Evolutionary conservation across 163 green algal species (phyloP).

Genomic region (Picocystis sp.): DNA sequence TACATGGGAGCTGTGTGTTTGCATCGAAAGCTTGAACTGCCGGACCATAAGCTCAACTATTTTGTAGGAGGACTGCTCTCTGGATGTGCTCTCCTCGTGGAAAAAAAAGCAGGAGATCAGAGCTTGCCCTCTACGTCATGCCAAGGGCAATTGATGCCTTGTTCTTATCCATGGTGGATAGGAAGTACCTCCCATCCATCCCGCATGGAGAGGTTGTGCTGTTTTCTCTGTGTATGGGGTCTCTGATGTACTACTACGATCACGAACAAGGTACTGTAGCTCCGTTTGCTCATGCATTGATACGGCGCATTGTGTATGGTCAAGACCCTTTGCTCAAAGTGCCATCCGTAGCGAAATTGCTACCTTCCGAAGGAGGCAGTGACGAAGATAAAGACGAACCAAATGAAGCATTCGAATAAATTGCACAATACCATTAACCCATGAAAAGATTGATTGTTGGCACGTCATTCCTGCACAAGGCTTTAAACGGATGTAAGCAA

Average conservation of each 20-base stretch:
- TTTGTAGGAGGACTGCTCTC: constrained; percentile 16
- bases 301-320: constrained; percentile 3
- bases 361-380: no score
- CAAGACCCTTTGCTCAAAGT: background rate
- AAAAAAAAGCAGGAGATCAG: constrained; percentile 17
- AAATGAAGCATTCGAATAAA: no score
- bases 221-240: constrained; percentile 23
- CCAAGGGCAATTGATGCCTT: constrained; percentile 23
- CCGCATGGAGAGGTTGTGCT: constrained; percentile 19
- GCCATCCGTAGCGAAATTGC: no score
- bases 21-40: constrained; percentile 13
- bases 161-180: constrained; percentile 15
- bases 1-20: constrained; percentile 20
- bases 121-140: constrained; percentile 32
- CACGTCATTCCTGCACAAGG: no score
- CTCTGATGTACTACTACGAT: constrained; percentile 32
- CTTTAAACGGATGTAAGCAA: no score
- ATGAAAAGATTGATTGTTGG: no score
- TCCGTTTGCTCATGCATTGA: constrained; percentile 1
- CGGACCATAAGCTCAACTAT: constrained; percentile 21
- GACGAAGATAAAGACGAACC: no score
- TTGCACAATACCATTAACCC: no score
- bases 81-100: constrained; percentile 13
- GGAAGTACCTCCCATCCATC: constrained; percentile 3
- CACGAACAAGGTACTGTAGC: constrained; percentile 9